Evolutionary conservation across 2,329 filamentous ascomycete genomes (phyloP).

Genomic region (Talaromyces sp.): DNA sequence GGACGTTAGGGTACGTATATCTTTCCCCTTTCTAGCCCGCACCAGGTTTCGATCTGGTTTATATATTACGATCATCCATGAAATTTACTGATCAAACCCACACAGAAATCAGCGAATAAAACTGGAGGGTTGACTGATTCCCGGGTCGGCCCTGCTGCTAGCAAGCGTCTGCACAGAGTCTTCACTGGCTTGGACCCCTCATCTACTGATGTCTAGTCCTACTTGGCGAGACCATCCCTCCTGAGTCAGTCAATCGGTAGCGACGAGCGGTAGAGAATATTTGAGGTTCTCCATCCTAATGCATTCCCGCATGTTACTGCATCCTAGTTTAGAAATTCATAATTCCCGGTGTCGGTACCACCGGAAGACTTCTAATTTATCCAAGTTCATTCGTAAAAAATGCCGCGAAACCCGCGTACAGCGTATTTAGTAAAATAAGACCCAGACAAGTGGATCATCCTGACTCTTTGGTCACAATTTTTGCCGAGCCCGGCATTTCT

Average conservation of each 20-base stretch:
- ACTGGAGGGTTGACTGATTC: constrained; percentile 49
- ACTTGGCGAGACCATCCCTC: not conserved
- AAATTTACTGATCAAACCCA: not conserved
- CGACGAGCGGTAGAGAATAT: too few species aligned
- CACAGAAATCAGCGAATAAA: constrained; percentile 52
- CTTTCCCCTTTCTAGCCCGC: not conserved
- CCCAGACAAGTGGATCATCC: not conserved
- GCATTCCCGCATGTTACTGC: too few species aligned
- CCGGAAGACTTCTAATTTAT: too few species aligned
- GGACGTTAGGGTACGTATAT: constrained; percentile 51
- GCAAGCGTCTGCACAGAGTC: constrained; percentile 52
- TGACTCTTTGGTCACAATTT: not conserved
- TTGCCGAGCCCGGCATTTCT: constrained; percentile 1
- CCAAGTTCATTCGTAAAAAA: too few species aligned
- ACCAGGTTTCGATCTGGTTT: not conserved
- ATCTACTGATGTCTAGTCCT: constrained; percentile 45
- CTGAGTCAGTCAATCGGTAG: too few species aligned
- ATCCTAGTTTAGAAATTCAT: too few species aligned
- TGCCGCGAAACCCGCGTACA: too few species aligned
- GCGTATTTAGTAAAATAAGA: too few species aligned
- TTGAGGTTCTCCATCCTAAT: not conserved
- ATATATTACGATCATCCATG: not conserved
- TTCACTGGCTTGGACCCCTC: constrained; percentile 51
- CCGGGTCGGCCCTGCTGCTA: constrained; percentile 52
- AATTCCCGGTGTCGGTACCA: too few species aligned